phyloP scores from a whole-genome alignment of 257 asterid species.

The Nicotiana noctiflora region DNA sequence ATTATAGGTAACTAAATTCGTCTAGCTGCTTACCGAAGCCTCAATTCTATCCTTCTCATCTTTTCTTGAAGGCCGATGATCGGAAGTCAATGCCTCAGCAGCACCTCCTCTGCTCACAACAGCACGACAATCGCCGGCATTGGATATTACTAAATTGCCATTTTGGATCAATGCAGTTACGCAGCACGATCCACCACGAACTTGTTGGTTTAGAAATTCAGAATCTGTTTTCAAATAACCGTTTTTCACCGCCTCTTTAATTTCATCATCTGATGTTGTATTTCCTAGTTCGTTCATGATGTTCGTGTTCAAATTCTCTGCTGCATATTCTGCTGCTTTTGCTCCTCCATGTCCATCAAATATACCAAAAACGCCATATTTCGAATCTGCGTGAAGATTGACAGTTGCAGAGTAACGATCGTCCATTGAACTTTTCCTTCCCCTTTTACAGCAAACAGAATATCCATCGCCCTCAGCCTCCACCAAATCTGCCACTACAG shows the following conservation, averaged over 20 bases:
- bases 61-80: conserved; percentile 67
- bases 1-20: background rate
- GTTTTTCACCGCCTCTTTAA: conserved; percentile 40
- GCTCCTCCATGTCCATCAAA: conserved; percentile 84
- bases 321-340: conserved; percentile 71
- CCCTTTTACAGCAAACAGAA: conserved; percentile 74
- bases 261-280: conserved; percentile 21
- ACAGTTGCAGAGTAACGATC: conserved; percentile 69
- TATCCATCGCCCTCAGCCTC: conserved; percentile 72
- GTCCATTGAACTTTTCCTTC: conserved; percentile 74
- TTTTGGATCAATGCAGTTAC: conserved; percentile 61
- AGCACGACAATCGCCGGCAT: conserved; percentile 87
- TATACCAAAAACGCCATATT: conserved; percentile 66
- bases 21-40: conserved; percentile 40
- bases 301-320: conserved; percentile 41
- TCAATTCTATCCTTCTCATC: conserved; percentile 69
- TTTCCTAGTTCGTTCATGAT: conserved; percentile 37
- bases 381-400: conserved; percentile 43
- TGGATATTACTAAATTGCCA: conserved; percentile 64
- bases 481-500: conserved; percentile 23
- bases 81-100: conserved; percentile 72
- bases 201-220: conserved; percentile 49
- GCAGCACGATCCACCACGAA: conserved; percentile 69
- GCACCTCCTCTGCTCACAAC: conserved; percentile 60
- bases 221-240: conserved; percentile 71